These are phyloP conservation scores for Claviceps pazoutovae DNA, from an alignment of 2,329 filamentous ascomycete genomes.

Conservation along the genomic window DNA sequence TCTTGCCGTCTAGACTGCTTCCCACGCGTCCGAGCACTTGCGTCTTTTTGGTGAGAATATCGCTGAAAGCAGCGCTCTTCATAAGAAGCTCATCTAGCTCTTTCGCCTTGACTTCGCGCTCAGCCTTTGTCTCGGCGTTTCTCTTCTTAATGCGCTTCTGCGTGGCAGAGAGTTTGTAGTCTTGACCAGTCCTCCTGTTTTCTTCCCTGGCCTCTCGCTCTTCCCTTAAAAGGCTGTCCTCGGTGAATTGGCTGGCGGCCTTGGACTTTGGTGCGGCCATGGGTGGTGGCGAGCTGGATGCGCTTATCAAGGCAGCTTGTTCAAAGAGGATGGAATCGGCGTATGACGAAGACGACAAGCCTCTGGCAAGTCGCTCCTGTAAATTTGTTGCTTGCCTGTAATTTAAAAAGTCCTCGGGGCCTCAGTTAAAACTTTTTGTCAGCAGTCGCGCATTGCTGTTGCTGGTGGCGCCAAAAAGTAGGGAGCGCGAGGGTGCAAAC, in stretches of 20 bases:
- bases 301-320: conserved; percentile 19
- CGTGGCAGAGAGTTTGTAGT: conserved; percentile 22
- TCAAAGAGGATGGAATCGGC: conserved; percentile 18
- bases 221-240: conserved; percentile 20
- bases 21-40: conserved; percentile 48
- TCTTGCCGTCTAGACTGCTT: conserved; percentile 43
- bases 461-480: too few species aligned
- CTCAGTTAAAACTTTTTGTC: background rate
- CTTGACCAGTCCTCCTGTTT: conserved; percentile 36
- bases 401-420: background rate
- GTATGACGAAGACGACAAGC: conserved; percentile 17
- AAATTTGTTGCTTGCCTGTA: background rate
- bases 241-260: conserved; percentile 8
- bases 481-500: too few species aligned
- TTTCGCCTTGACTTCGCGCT: conserved; percentile 43
- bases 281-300: conserved; percentile 24
- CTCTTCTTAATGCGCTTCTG: conserved; percentile 32
- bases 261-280: conserved; percentile 9
- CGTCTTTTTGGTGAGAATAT: conserved; percentile 50
- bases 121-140: conserved; percentile 36
- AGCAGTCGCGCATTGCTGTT: background rate
- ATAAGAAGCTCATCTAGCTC: conserved; percentile 45
- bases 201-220: conserved; percentile 21
- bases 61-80: conserved; percentile 46
- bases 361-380: conserved; percentile 12